Base-by-base conservation (phyloP, 768 basidiomycete genomes). In the Daedaleopsis sinensis region DNA sequence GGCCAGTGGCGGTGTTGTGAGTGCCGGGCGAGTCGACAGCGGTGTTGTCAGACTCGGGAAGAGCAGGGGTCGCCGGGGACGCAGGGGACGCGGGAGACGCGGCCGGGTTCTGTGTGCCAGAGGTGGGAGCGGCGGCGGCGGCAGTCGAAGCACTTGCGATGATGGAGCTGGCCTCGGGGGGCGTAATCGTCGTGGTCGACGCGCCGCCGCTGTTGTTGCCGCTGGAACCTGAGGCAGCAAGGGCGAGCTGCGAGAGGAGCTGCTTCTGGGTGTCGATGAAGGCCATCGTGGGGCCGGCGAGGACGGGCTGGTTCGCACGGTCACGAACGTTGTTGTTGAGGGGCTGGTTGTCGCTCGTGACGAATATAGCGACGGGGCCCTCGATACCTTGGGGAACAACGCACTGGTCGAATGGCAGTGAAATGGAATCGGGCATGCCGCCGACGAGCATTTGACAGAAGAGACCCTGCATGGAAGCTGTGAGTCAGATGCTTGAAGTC, bases 381-480 rank as follows among this genome's bases (percentile, higher is more conserved):
- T 89, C 85, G 72, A 93, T 77, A 56, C 83, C 83, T 0, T 62
- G 38, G 39, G 92, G 93, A 13, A 93, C 84, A 59, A 81, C 72
- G 66, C 91, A 93, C 62, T 82, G 65, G 62, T 72, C 65, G 65
- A 90, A 70, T 3, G 90, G 86, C 48, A 91, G 77, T 36, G 83
- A 68, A 68, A 90, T 76, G 5, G 91, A 76, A 68, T 73, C 72
- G 52, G 85, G 71, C 18, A 75, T 54, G 32, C 87, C 89, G 35
- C 90, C 92, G 57, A 84, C 65, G 66, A 94, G 73, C 84, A 94
- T 91, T 75, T 93, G 88, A 74, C 92, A 93, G 75, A 79, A 84
- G 37, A 90, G 70, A 62, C 68, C 70, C 88, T 89, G 67, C 37
- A 39, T 19, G 37, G 47, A 16, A 11, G 16, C 18, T 15, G 55